phyloP scores from a whole-genome alignment of 164 flowering plant species.

The grape (Vitis vinifera) region ASM3070453v1 NC_081816.1:20609001-20609500 shows the following conservation, averaged over 20 bases:
- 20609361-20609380: slow-evolving; percentile 72
- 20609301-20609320: slow-evolving; percentile 80
- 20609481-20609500: no score
- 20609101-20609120: no score
- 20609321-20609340: slow-evolving; percentile 76
- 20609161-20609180: not conserved
- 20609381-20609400: not conserved
- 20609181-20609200: not conserved
- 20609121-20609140: no score
- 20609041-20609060: no score
- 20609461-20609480: no score
- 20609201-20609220: not conserved
- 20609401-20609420: not conserved
- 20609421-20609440: not conserved
- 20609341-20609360: slow-evolving; percentile 85
- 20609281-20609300: slow-evolving; percentile 78
- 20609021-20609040: no score
- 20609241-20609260: slow-evolving; percentile 9
- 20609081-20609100: no score
- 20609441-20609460: no score
- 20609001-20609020: no score
- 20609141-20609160: no score
- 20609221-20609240: not conserved
- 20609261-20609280: slow-evolving; percentile 69
- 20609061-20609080: no score